Evolutionary conservation across 495 filamentous ascomycete genomes (phyloP), one percentile per base, ranked within the genome.

Genomic region (Oidiodendron maius): DNA sequence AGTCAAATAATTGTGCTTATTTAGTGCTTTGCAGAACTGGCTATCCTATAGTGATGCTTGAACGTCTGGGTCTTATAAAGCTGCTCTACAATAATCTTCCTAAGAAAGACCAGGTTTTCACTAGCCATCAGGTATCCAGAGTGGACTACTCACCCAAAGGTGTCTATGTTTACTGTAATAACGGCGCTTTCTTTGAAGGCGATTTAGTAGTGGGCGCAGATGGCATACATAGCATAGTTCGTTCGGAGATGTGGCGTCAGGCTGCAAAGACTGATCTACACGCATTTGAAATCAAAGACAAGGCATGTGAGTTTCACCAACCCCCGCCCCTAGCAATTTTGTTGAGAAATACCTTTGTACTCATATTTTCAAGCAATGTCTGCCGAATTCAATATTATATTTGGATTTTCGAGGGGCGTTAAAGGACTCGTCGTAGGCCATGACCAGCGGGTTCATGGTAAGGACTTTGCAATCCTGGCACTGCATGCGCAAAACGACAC

Each of bases 121-220:
- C n/a, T 21, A 22, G 9, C n/a, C 20, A 32, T 6, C 16, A 23
- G 12, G 44, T 46, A 1, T 3, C 20, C 2, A 22, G 24, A 22
- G 26, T 37, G 12, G 17, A 37, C 13, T 23, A 46, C 10, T 2
- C 23, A 20, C 2, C 12, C 1, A 46, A 62, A 13, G 58, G 50
- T 2, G 67, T 65, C 0, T 26, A 35, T 13, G 65, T 68, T n/a
- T 37, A 49, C 45, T 71, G 67, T 51, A 40, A 60, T 10, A 68
- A 76, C 46, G 76, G 76, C 1, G 55, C 58, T 18, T 39, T 59
- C 2, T 62, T 64, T 44, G 38, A 51, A 5, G 77, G 77, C 2
- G 64, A 65, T 44, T 60, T 80, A 25, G 67, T 82, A 22, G 58
- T 80, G 17, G 77, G 75, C 3, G 71, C 67, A 11, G 77, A 80